Conservation (phyloP, 208 protist species). For the Spongospora subterranea region DNA sequence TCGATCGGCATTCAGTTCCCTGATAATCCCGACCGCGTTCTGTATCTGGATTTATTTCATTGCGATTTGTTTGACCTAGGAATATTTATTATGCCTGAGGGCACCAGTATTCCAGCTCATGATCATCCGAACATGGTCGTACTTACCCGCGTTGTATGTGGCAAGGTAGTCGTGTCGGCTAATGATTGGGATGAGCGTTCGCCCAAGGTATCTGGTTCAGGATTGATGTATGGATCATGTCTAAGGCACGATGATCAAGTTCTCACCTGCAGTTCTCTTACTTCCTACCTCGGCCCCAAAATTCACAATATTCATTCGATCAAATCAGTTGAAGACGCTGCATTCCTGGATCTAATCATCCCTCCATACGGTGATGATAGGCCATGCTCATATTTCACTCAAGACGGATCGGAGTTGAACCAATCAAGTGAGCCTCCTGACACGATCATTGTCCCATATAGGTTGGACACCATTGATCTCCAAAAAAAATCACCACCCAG, state of each 20-base stretch:
- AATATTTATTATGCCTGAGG: not conserved
- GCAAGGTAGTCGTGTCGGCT: not conserved
- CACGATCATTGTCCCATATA: not conserved
- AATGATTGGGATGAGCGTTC: not conserved
- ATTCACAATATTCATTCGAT: not conserved
- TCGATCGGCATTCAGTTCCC: not conserved
- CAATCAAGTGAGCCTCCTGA: not conserved
- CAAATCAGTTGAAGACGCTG: not conserved
- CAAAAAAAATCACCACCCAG: no score
- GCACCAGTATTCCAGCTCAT: not conserved
- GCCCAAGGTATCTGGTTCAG: not conserved
- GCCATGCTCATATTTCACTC: not conserved
- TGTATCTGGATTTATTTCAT: not conserved
- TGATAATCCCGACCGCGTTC: not conserved
- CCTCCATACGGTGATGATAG: not conserved
- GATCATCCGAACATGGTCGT: conserved; percentile 49
- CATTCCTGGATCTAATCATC: not conserved
- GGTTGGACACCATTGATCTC: no score
- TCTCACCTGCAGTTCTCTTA: not conserved
- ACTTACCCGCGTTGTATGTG: not conserved
- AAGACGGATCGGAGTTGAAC: not conserved
- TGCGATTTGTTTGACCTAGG: not conserved
- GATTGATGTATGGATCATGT: not conserved
- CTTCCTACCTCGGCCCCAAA: not conserved
- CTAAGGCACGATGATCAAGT: not conserved